Percentiles rank a stretch among this genome's conserved stretches.
Conservation (phyloP, 1,139 yeast species). For the Blastobotrys malaysiensis region DNA sequence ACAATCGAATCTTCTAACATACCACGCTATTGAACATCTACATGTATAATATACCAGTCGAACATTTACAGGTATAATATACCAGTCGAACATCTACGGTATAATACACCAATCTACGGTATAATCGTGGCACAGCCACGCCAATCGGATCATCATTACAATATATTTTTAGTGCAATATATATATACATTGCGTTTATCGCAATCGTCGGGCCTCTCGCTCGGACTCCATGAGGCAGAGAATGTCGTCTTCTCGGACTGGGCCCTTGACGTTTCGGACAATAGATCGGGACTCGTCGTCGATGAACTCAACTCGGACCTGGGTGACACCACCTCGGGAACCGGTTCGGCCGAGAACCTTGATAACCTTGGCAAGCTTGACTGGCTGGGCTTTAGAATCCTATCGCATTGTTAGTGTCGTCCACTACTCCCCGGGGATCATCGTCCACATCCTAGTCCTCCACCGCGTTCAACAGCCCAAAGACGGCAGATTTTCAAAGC, state of each 20-base stretch:
- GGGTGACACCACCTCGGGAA: constrained; percentile 99
- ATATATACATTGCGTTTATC: constrained; percentile 28
- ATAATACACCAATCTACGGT: no score
- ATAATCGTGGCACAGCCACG: no score
- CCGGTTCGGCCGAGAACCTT: constrained; percentile 99
- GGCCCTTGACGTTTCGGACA: constrained; percentile 99
- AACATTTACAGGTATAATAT: no score
- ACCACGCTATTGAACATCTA: no score
- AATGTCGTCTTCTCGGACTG: constrained; percentile 99
- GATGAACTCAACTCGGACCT: constrained; percentile 99
- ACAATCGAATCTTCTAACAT: no score
- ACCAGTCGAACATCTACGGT: no score
- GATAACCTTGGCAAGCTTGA: constrained; percentile 98
- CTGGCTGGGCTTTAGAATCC: constrained; percentile 55
- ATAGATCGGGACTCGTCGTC: constrained; percentile 98
- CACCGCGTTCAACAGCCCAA: background rate
- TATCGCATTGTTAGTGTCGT: constrained; percentile 13
- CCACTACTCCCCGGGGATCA: no score
- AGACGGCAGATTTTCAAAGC: background rate
- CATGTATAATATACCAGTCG: no score
- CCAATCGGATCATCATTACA: background rate
- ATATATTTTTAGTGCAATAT: constrained; percentile 8
- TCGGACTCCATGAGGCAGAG: constrained; percentile 99
- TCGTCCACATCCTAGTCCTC: no score
- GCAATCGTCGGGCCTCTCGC: constrained; percentile 88